phyloP scores from a whole-genome alignment of 2,329 filamentous ascomycete genomes.

The Diplocarpon rosae region DNA sequence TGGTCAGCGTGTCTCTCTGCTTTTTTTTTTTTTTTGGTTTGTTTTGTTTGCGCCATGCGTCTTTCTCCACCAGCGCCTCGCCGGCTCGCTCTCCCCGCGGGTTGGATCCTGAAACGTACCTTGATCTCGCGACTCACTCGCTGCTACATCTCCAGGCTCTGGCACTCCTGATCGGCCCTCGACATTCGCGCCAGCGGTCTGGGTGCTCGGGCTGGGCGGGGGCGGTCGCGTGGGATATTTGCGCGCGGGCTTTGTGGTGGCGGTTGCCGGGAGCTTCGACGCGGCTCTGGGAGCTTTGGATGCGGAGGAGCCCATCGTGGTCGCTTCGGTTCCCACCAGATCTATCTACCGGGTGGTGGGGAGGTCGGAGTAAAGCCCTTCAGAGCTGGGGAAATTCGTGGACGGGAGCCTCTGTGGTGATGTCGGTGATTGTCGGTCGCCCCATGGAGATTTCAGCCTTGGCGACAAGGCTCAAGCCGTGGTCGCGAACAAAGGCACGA shows the following conservation, averaged over 20 bases:
- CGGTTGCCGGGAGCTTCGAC: slow-evolving; percentile 11
- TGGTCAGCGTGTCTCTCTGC: not conserved
- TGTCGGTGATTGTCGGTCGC: no score
- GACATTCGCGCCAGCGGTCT: slow-evolving; percentile 2
- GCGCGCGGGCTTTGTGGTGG: slow-evolving; percentile 14
- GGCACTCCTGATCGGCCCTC: not conserved
- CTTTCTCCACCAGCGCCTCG: not conserved
- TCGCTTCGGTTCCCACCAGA: no score
- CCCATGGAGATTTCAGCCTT: no score
- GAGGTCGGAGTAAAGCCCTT: no score
- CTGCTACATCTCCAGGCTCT: not conserved
- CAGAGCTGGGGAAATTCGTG: no score
- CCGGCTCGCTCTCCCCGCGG: not conserved
- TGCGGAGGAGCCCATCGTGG: slow-evolving; percentile 20
- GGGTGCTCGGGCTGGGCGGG: slow-evolving; percentile 8
- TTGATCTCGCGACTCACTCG: slow-evolving; percentile 4
- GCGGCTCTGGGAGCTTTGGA: slow-evolving; percentile 20
- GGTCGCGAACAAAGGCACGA: no score
- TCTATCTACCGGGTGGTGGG: no score
- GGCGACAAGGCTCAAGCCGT: no score
- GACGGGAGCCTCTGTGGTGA: no score
- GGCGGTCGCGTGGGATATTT: slow-evolving; percentile 25
- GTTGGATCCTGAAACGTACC: slow-evolving; percentile 6
- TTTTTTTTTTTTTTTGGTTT: not conserved
- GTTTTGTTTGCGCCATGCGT: not conserved